Conservation (phyloP, 495 filamentous ascomycete genomes). For the Neurospora sp. region DNA sequence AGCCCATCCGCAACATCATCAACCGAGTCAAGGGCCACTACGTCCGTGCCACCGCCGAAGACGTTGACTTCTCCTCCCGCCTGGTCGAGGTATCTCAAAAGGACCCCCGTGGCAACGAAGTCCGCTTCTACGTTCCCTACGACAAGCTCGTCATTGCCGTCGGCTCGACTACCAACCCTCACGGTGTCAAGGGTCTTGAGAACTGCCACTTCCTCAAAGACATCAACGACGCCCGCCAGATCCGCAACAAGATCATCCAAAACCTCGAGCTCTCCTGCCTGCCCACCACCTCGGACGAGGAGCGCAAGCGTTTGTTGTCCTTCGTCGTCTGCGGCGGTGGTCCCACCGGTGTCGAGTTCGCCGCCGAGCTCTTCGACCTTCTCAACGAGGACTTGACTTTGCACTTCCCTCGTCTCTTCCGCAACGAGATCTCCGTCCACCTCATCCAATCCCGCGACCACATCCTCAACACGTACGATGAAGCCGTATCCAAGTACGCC, state of each 20-base stretch:
- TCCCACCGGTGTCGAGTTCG: constrained; percentile 95
- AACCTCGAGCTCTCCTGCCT: constrained; percentile 91
- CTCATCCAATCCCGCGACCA: constrained; percentile 88
- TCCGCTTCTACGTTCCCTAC: constrained; percentile 89
- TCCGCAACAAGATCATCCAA: constrained; percentile 81
- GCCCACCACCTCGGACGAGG: constrained; percentile 82
- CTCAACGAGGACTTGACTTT: constrained; percentile 86
- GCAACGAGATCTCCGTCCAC: constrained; percentile 96
- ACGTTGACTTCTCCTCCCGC: constrained; percentile 84
- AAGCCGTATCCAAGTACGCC: constrained; percentile 83
- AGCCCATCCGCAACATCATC: constrained; percentile 83
- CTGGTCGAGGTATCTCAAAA: constrained; percentile 76
- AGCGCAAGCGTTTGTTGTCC: constrained; percentile 76
- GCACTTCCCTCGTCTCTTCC: constrained; percentile 77
- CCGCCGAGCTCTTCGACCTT: constrained; percentile 90
- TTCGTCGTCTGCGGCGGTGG: constrained; percentile 95
- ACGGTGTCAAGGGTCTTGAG: constrained; percentile 92
- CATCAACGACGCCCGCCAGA: constrained; percentile 79
- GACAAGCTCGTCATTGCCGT: constrained; percentile 97
- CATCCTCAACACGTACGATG: constrained; percentile 98
- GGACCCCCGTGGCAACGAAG: constrained; percentile 56
- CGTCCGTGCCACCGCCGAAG: constrained; percentile 71
- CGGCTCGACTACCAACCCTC: constrained; percentile 84
- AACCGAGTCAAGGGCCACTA: constrained; percentile 75
- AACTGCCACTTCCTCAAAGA: constrained; percentile 92